Percentiles rank a stretch among this genome's conserved stretches.
These are phyloP conservation scores for Lentinula lateritia DNA, from an alignment of 768 basidiomycete genomes.

Conservation along the genomic window DNA sequence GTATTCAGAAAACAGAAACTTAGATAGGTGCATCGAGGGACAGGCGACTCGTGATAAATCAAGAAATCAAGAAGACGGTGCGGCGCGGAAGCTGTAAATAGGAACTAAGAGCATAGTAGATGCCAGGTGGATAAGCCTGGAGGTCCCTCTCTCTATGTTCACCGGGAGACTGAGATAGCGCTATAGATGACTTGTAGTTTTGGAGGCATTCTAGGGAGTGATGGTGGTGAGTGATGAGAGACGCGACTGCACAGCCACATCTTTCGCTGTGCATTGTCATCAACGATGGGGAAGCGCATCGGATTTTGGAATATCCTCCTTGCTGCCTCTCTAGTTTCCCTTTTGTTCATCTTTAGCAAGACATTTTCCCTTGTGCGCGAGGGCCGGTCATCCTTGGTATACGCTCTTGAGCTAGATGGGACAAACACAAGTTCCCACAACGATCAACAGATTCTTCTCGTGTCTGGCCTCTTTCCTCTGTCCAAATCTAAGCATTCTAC, in stretches of 20 bases:
- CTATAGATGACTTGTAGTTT: too few species aligned
- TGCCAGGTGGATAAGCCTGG: too few species aligned
- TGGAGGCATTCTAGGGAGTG: too few species aligned
- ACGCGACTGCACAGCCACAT: neutral
- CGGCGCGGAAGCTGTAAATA: neutral
- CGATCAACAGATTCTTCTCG: slow-evolving; percentile 33
- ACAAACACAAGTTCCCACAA: neutral
- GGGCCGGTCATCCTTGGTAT: neutral
- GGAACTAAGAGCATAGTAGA: neutral
- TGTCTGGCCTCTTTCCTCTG: slow-evolving; percentile 51
- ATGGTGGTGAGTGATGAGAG: too few species aligned
- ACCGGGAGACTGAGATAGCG: too few species aligned
- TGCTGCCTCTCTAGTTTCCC: neutral
- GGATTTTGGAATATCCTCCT: neutral
- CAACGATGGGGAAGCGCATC: neutral
- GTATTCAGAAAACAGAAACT: neutral
- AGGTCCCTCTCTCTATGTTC: too few species aligned
- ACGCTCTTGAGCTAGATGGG: neutral
- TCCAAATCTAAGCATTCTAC: slow-evolving; percentile 42
- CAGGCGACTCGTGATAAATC: neutral
- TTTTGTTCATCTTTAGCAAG: neutral
- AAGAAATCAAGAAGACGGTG: neutral
- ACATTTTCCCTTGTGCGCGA: neutral
- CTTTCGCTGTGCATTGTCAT: neutral
- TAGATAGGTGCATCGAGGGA: neutral